Evolutionary conservation across 108 stramenopile species (phyloP).

Genomic region (Mediolabrus comicus): DNA sequence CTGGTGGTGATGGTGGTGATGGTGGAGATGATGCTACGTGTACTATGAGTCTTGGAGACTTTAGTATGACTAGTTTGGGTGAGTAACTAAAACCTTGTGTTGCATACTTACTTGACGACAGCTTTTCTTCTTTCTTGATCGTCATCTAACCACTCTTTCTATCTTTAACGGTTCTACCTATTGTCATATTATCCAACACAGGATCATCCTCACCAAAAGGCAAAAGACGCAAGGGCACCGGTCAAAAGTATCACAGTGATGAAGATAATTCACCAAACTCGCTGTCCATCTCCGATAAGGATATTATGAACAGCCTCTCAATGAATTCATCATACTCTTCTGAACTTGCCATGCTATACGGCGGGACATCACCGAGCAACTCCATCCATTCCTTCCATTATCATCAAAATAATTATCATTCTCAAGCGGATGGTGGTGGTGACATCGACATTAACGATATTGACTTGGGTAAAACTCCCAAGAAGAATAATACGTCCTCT

Average conservation of each 20-base stretch:
- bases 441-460: background rate
- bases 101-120: no score
- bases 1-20: background rate
- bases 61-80: conserved; percentile 34
- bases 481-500: conserved; percentile 36
- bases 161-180: no score
- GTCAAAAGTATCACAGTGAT: background rate
- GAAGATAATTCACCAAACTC: conserved; percentile 26
- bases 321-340: conserved; percentile 44
- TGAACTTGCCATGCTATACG: conserved; percentile 37
- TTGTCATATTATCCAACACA: background rate
- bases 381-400: no score
- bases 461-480: conserved; percentile 30
- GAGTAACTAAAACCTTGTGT: no score
- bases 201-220: conserved; percentile 35
- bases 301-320: conserved; percentile 35
- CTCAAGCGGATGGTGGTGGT: background rate
- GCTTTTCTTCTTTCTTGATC: no score
- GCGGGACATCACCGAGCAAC: conserved; percentile 30
- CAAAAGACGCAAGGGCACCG: conserved; percentile 30
- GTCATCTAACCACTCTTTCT: no score
- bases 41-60: conserved; percentile 26
- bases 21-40: conserved; percentile 14
- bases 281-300: background rate
- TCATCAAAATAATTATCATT: no score